Conservation (phyloP, 2,329 filamentous ascomycete species). For the Colletotrichum karsti region DNA sequence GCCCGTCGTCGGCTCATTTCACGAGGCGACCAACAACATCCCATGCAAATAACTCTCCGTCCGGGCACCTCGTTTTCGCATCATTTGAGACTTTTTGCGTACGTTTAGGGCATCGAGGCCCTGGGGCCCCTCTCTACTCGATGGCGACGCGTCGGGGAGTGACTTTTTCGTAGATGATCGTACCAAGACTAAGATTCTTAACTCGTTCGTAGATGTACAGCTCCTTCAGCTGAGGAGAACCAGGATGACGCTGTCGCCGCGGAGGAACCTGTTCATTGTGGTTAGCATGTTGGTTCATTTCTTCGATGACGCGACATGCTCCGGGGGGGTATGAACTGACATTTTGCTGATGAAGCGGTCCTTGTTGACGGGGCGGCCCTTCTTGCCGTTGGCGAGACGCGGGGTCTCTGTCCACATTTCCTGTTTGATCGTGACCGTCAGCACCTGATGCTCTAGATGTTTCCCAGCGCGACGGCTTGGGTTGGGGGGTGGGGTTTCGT, state of each 20-base stretch:
- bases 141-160: background rate
- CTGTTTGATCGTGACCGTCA: slow-evolving; percentile 32
- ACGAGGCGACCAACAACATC: background rate
- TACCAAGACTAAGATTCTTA: slow-evolving; percentile 12
- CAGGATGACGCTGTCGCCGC: slow-evolving; percentile 88
- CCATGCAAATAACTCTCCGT: background rate
- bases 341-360: slow-evolving; percentile 98
- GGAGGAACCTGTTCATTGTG: slow-evolving; percentile 85
- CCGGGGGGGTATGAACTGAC: slow-evolving; percentile 59
- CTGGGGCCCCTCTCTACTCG: background rate
- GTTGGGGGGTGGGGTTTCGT: background rate
- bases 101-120: background rate
- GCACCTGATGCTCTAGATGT: background rate
- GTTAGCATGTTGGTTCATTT: too few relatives aligned
- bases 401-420: slow-evolving; percentile 99
- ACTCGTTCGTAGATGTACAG: slow-evolving; percentile 4
- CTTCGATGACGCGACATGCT: too few relatives aligned
- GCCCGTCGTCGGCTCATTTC: background rate
- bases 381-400: slow-evolving; percentile 82
- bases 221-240: slow-evolving; percentile 76
- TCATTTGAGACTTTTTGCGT: background rate
- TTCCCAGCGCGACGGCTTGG: background rate
- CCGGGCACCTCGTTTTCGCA: background rate
- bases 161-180: background rate
- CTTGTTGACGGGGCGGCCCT: slow-evolving; percentile 93